A percentile compares a stretch with the other conserved stretches of the same genome.
These are phyloP conservation scores for Coemansia asiatica DNA, from an alignment of 192 early-diverging fungal genomes.

Conservation along the genomic window DNA sequence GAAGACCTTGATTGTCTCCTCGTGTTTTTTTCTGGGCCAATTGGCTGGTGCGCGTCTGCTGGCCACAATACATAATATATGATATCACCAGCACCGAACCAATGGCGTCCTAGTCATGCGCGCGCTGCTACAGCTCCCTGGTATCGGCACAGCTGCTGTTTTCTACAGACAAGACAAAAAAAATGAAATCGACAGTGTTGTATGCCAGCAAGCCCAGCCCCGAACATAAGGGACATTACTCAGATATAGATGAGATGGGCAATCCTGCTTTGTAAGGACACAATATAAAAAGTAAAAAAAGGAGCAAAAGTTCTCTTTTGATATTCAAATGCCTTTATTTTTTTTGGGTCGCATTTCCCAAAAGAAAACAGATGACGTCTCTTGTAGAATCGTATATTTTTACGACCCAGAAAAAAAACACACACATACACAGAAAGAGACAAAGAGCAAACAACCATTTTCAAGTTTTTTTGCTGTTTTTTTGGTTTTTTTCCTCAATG, in stretches of 20 bases:
- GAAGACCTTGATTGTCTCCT: not conserved
- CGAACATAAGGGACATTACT: no score
- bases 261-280: not conserved
- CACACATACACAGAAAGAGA: no score
- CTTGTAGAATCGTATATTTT: no score
- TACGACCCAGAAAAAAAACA: no score
- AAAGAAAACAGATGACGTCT: no score
- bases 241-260: no score
- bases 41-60: constrained; percentile 1
- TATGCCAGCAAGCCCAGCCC: no score
- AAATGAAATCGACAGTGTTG: not conserved
- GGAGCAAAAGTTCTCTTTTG: no score
- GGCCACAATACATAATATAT: not conserved
- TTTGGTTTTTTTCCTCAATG: not conserved
- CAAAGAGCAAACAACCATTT: no score
- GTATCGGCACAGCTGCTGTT: not conserved
- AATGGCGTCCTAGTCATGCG: not conserved
- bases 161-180: no score
- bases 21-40: constrained; percentile 1
- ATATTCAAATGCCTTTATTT: no score
- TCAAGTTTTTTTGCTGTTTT: not conserved
- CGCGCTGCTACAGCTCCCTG: not conserved
- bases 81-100: not conserved
- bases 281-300: not conserved
- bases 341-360: not conserved